Evolutionary conservation across 148 eudicot species (phyloP), one percentile per base, ranked within the genome.

Genomic region (Dianthus caryophyllus): DNA sequence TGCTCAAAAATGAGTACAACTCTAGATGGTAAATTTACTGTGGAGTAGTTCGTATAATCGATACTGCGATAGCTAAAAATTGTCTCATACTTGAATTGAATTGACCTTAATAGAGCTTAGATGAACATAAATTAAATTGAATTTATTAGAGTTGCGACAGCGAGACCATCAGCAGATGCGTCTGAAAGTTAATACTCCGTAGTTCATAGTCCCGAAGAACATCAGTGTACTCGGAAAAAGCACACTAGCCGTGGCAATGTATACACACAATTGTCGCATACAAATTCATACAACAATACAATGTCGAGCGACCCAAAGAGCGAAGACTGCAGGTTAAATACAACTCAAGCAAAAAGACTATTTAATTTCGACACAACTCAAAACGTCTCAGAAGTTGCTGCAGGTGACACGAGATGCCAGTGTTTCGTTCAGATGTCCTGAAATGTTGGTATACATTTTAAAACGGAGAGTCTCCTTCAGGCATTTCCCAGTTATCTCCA

Each of bases 401-500:
- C 69, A 55, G 24, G 9, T 46, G 57, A 62, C 46, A 39, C 33
- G 16, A 61, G 41, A 38, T 18, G 27, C 47, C 60, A 59, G 41
- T 53, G 11, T 26, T 26, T 36, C n/a, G n/a, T n/a, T n/a, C n/a
- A n/a, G n/a, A n/a, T n/a, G n/a, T n/a, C n/a, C n/a, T n/a, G n/a
- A n/a, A n/a, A n/a, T n/a, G n/a, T n/a, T n/a, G n/a, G n/a, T n/a
- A n/a, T n/a, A n/a, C n/a, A n/a, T n/a, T 51, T 83, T 71, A 88
- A 48, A 69, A 76, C 30, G 84, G 87, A 76, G 83, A 69, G 65
- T 56, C 78, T 31, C 84, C 81, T 57, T 54, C 82, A 56, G 88
- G 87, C 65, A 85, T 69, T 21, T 89, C 91, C 96, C 96, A 89
- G 85, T 84, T 86, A 59, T 89, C 96, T 15, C 82, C 79, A 11